phyloP scores from a whole-genome alignment of 306 rosid genomes.

The Trifolium dubium region DNA sequence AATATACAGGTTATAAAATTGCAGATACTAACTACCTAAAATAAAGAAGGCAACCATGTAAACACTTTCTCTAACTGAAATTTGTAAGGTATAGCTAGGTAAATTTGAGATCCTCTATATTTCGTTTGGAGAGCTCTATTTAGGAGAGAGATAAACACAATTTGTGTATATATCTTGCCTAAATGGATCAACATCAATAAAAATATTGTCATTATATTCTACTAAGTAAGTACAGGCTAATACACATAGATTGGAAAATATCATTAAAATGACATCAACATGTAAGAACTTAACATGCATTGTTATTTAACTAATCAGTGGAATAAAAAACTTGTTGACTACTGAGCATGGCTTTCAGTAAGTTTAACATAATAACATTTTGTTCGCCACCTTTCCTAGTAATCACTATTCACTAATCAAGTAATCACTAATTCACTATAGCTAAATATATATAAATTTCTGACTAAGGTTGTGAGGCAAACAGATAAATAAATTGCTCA shows the following conservation, averaged over 20 bases:
- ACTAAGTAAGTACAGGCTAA: constrained; percentile 14
- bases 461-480: neutral
- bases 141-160: neutral
- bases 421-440: too few species aligned
- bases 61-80: constrained; percentile 14
- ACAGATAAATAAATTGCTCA: neutral
- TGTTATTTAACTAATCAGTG: constrained; percentile 16
- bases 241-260: constrained; percentile 25
- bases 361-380: constrained; percentile 12
- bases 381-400: constrained; percentile 5
- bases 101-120: neutral
- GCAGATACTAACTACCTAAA: constrained; percentile 15
- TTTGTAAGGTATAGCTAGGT: constrained; percentile 6
- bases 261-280: constrained; percentile 26
- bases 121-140: neutral
- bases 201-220: constrained; percentile 5
- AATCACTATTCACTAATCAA: neutral
- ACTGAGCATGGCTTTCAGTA: constrained; percentile 18
- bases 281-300: neutral
- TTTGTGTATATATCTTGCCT: neutral
- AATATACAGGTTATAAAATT: constrained; percentile 1
- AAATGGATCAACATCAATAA: constrained; percentile 9
- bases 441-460: neutral
- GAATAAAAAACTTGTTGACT: constrained; percentile 6
- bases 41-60: constrained; percentile 30